Evolutionary conservation across 768 basidiomycete genomes (phyloP).

Genomic region (Chalciporus piperatus): DNA sequence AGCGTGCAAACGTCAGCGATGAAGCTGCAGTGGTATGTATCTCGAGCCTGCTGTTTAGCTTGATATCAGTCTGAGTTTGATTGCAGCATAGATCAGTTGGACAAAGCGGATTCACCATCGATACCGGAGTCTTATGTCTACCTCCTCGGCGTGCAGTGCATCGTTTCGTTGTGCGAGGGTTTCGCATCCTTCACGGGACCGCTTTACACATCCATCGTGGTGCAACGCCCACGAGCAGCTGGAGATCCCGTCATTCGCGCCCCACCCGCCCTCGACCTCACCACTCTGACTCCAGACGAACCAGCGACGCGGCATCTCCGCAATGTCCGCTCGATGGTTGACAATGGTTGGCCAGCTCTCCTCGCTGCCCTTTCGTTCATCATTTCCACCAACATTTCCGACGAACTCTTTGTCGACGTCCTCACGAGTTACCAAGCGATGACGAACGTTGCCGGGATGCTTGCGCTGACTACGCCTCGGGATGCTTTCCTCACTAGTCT

Average conservation of each 20-base stretch:
- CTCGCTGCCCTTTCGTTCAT: constrained; percentile 88
- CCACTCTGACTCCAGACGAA: constrained; percentile 52
- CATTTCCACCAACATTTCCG: constrained; percentile 87
- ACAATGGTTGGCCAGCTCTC: constrained; percentile 88
- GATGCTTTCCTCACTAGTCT: constrained; percentile 91
- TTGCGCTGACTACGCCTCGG: constrained; percentile 82
- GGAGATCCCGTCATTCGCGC: constrained; percentile 67
- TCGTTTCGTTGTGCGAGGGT: constrained; percentile 84
- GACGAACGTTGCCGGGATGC: constrained; percentile 84
- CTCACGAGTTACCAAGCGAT: constrained; percentile 80
- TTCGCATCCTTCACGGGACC: constrained; percentile 72
- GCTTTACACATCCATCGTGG: constrained; percentile 67
- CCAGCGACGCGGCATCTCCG: constrained; percentile 54
- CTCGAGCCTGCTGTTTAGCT: neutral
- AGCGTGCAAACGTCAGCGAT: constrained; percentile 73
- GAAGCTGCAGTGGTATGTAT: constrained; percentile 84
- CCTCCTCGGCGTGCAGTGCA: constrained; percentile 85
- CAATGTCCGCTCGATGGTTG: constrained; percentile 74
- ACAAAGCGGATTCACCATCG: constrained; percentile 92
- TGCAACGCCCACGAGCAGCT: constrained; percentile 60
- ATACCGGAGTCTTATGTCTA: constrained; percentile 95
- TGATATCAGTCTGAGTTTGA: neutral
- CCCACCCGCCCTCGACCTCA: constrained; percentile 68
- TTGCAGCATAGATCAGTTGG: constrained; percentile 90
- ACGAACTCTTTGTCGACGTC: constrained; percentile 87